Evolutionary conservation across 2,329 filamentous ascomycete genomes (phyloP).

Genomic region (Parastagonospora avenae): DNA sequence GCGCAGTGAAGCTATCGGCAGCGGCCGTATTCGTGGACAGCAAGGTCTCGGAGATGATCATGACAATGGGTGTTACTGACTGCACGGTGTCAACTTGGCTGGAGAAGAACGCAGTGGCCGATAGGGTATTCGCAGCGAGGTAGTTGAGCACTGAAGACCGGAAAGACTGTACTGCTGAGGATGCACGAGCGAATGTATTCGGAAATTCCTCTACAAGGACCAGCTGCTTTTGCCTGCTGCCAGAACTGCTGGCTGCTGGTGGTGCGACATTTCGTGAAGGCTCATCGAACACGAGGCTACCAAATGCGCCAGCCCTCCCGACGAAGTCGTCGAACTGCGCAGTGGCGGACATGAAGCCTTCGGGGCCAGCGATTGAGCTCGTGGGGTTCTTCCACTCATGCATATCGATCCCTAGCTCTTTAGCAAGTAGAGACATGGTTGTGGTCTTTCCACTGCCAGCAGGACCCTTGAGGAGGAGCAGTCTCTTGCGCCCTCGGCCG

Average conservation of each 20-base stretch:
- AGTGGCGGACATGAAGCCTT: slow-evolving; percentile 71
- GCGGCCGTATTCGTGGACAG: slow-evolving; percentile 83
- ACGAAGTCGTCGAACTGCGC: slow-evolving; percentile 93
- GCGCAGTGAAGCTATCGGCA: slow-evolving; percentile 89
- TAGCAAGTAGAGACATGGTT: slow-evolving; percentile 77
- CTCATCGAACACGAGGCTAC: slow-evolving; percentile 64
- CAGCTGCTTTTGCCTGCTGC: slow-evolving; percentile 44
- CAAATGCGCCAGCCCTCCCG: slow-evolving; percentile 78
- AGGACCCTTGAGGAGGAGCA: slow-evolving; percentile 86
- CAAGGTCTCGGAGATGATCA: slow-evolving; percentile 90
- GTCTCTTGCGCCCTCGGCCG: slow-evolving; percentile 65
- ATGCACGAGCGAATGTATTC: slow-evolving; percentile 54
- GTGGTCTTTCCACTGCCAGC: slow-evolving; percentile 94
- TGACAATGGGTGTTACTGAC: slow-evolving; percentile 68
- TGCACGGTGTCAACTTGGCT: slow-evolving; percentile 26
- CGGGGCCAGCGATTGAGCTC: slow-evolving; percentile 62
- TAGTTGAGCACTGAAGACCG: slow-evolving; percentile 76
- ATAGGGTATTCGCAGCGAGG: slow-evolving; percentile 69
- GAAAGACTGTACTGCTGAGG: slow-evolving; percentile 58
- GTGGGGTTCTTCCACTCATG: slow-evolving; percentile 91
- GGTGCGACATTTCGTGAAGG: slow-evolving; percentile 16
- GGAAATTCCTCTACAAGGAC: slow-evolving; percentile 58
- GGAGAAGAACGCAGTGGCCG: slow-evolving; percentile 54
- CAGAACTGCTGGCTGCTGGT: slow-evolving; percentile 13
- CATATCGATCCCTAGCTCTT: slow-evolving; percentile 75